phyloP scores from a whole-genome alignment of 225 moss, liverwort and hornwort species.

The Pleurozium schreberi region DNA sequence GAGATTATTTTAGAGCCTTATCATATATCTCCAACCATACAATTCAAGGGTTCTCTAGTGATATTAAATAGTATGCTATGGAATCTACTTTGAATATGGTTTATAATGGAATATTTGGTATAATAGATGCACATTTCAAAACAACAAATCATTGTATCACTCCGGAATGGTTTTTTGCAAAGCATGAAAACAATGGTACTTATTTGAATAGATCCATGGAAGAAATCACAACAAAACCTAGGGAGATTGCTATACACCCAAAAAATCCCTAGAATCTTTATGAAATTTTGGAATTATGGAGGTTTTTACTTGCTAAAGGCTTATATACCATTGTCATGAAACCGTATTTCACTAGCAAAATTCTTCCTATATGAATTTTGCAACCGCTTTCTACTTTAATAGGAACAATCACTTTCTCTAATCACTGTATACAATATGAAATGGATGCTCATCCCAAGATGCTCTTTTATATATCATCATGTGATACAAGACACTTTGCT shows the following conservation, averaged over 20 bases:
- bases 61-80: neutral
- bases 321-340: no score
- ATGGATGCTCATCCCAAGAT: no score
- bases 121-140: neutral
- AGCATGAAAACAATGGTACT: neutral
- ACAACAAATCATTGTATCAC: neutral
- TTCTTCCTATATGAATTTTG: no score
- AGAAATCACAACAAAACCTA: neutral
- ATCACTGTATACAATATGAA: no score
- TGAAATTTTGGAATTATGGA: neutral
- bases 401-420: no score
- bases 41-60: neutral
- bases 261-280: neutral
- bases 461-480: no score
- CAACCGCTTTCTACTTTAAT: no score
- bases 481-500: no score
- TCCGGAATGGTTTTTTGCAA: neutral
- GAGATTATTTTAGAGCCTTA: neutral
- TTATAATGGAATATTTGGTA: neutral
- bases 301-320: no score
- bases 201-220: neutral
- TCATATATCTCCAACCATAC: neutral
- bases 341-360: no score
- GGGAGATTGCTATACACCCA: fast-evolving
- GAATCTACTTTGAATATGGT: neutral